Evolutionary conservation across 768 basidiomycete species (phyloP), one percentile per base, ranked within the genome.

Genomic region (Mycena crocata): DNA sequence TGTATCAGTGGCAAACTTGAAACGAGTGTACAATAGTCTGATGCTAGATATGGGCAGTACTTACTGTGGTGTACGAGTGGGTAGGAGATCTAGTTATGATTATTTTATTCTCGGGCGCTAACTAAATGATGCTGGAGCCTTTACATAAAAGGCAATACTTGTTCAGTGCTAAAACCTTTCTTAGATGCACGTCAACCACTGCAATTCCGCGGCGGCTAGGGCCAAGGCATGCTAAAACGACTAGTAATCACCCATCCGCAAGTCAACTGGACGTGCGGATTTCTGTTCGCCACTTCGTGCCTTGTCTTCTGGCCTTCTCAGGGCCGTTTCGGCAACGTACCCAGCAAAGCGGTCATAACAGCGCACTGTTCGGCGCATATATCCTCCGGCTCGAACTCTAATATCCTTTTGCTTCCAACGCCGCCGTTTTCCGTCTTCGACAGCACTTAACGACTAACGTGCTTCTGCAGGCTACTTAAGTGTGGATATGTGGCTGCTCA

Each of bases 21-120:
- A 30, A 26, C 51, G 52, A 48, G 56, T 70, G 69, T 67, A 67
- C 62, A 64, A 66, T 64, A 64, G 57, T 60, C 52, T 37, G 50
- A 52, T 44, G 45, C 69, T 70, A 70, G 65, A 70, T 66, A 44
- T 35, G 37, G 64, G 44, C 69, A 70, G 62, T 70, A 66, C 56
- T 61, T 70, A 70, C 69, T 66, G n/a, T n/a, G 61, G 56, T 70
- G 64, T 70, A 66, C 37, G 68, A 69, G 59, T 68, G 56, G 63
- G 68, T 69, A 69, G 35, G 67, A 39, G 52, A 64, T 64, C 62
- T 57, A 69, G 64, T 64, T 70, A 64, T 66, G 69, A 60, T 70
- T 64, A 70, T 67, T 52, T 64, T 62, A 55, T 66, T 56, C 50
- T 26, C 31, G 50, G 32, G 45, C 52, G 32, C 69, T 70, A 57